phyloP scores from a whole-genome alignment of 495 filamentous ascomycete genomes.

The Neurospora sublineolata region DNA sequence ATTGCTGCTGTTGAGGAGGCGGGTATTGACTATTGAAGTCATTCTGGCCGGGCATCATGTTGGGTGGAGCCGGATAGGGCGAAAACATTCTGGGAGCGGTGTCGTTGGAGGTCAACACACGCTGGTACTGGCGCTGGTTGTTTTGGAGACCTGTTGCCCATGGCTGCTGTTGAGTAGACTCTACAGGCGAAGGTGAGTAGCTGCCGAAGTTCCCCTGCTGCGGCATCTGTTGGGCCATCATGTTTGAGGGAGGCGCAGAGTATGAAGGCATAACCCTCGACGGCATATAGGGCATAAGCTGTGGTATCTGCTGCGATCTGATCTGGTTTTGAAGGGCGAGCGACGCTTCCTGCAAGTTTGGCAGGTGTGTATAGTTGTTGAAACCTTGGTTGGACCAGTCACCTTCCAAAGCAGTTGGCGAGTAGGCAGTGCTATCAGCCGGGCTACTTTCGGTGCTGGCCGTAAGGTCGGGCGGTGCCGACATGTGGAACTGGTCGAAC shows the following conservation, averaged over 20 bases:
- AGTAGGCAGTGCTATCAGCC: not conserved
- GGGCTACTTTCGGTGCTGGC: constrained; percentile 35
- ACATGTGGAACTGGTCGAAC: constrained; percentile 17
- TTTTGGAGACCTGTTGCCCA: not conserved
- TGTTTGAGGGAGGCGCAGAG: not conserved
- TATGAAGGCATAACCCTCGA: not conserved
- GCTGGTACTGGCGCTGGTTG: not conserved
- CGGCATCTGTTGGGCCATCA: not conserved
- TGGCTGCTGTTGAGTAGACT: not conserved
- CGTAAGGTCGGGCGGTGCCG: constrained; percentile 21
- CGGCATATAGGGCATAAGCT: constrained; percentile 6
- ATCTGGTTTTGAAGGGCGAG: constrained; percentile 11
- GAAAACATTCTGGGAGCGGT: not conserved
- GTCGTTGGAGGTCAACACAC: not conserved
- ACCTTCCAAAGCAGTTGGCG: constrained; percentile 28
- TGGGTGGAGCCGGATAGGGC: not conserved
- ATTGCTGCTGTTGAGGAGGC: not conserved
- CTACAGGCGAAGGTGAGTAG: not conserved
- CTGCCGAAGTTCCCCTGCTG: not conserved
- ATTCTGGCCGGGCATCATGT: not conserved
- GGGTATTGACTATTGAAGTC: not conserved
- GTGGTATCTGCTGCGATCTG: constrained; percentile 6
- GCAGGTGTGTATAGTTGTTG: constrained; percentile 35
- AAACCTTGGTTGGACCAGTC: not conserved
- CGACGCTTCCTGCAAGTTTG: constrained; percentile 26